phyloP scores from a whole-genome alignment of 2,329 filamentous ascomycete genomes.

The Talaromyces sp. region DNA sequence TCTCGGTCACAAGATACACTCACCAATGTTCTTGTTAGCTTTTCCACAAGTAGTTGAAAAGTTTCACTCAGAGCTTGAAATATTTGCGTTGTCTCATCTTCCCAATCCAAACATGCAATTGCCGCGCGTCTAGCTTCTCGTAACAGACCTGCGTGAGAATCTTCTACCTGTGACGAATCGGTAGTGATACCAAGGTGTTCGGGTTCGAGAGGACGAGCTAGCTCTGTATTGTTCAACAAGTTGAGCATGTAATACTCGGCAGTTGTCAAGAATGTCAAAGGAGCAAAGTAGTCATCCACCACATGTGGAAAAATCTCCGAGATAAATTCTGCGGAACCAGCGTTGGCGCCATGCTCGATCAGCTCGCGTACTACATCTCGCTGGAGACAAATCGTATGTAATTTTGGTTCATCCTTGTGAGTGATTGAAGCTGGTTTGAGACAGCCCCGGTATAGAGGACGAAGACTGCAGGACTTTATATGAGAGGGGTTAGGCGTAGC shows the following conservation, averaged over 20 bases:
- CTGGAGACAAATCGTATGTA: neutral
- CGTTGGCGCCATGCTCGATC: neutral
- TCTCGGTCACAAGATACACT: neutral
- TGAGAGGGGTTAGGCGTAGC: no score
- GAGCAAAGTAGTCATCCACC: neutral
- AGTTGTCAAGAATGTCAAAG: neutral
- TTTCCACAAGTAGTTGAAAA: neutral
- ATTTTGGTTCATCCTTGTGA: neutral
- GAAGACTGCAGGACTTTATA: neutral
- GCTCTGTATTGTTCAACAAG: neutral
- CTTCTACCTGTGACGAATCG: no score
- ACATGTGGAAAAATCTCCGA: conserved; percentile 7
- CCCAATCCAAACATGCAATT: neutral
- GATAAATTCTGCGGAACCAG: no score
- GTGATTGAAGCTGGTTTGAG: neutral
- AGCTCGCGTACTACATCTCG: neutral
- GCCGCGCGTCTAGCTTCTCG: neutral
- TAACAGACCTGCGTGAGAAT: neutral
- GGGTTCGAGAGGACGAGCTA: neutral
- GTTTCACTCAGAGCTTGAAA: neutral
- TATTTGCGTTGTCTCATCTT: neutral
- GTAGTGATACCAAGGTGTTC: neutral
- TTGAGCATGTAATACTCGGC: neutral
- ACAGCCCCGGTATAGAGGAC: neutral
- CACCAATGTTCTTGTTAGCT: neutral